phyloP scores from a whole-genome alignment of 2,329 filamentous ascomycete species.

The Sporothrix inflata region DNA sequence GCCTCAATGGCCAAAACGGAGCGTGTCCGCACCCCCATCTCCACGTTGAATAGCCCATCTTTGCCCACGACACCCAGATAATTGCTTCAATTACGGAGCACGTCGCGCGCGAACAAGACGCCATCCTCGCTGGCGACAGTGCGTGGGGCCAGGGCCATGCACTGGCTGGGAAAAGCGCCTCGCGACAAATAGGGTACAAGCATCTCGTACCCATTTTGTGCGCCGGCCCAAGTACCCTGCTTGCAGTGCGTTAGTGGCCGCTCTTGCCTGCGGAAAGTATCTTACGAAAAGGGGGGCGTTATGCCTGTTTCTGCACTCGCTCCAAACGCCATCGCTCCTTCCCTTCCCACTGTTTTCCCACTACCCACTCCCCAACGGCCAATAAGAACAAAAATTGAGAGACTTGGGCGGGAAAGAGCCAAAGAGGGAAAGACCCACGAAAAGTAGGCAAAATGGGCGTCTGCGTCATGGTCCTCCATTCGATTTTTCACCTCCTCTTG shows the following conservation, averaged over 20 bases:
- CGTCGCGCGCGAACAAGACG: conserved; percentile 12
- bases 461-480: conserved; percentile 26
- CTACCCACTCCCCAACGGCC: neutral
- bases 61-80: neutral
- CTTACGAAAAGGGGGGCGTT: conserved; percentile 10
- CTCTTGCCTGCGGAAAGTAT: neutral
- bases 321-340: conserved; percentile 26
- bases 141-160: neutral
- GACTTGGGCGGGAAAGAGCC: neutral
- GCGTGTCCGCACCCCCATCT: conserved; percentile 10
- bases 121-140: conserved; percentile 11
- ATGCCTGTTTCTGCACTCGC: conserved; percentile 20
- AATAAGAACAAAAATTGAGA: neutral
- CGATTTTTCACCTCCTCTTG: conserved; percentile 13
- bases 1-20: neutral
- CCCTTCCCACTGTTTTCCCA: conserved; percentile 1
- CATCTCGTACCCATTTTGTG: neutral
- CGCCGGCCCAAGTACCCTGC: neutral
- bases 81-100: conserved; percentile 12
- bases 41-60: neutral
- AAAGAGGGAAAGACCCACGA: neutral
- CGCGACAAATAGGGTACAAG: conserved; percentile 5
- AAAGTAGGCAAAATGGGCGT: conserved; percentile 17
- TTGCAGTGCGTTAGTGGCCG: conserved; percentile 9
- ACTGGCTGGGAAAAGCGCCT: conserved; percentile 20